Evolutionary conservation across 495 filamentous ascomycete genomes (phyloP).

Genomic region (Entonaema liquescens): DNA sequence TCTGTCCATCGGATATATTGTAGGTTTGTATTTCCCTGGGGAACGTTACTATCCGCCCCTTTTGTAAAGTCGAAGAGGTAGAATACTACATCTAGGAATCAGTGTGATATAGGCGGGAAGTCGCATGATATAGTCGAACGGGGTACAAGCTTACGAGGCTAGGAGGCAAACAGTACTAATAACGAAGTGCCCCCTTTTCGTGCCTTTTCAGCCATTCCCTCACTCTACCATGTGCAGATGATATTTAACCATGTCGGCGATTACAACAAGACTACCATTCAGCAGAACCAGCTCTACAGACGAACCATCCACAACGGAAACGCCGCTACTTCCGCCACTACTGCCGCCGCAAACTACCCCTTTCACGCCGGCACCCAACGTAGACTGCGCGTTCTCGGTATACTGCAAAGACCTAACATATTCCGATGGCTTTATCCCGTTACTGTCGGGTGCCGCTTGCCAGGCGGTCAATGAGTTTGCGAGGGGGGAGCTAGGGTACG

Average conservation of each 20-base stretch:
- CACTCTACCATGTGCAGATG: neutral
- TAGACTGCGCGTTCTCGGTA: constrained; percentile 9
- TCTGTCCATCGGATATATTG: no score
- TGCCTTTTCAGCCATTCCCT: neutral
- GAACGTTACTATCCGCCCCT: no score
- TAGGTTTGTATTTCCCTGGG: neutral
- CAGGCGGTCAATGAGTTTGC: neutral
- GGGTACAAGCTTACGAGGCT: neutral
- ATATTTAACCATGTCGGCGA: neutral
- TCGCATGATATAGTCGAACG: neutral
- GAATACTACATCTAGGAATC: neutral
- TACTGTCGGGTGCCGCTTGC: neutral
- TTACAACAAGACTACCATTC: neutral
- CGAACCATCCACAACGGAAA: neutral
- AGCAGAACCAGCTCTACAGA: neutral
- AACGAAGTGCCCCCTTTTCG: neutral
- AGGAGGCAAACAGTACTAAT: neutral
- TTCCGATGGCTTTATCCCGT: neutral
- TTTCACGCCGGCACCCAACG: constrained; percentile 4
- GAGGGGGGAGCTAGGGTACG: neutral
- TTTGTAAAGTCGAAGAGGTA: neutral
- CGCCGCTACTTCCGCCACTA: no score
- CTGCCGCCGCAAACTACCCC: constrained; percentile 13
- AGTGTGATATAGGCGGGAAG: neutral
- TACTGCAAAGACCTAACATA: constrained; percentile 13